Evolutionary conservation across 352 stramenopile genomes (phyloP).

Genomic region (Globisporangium iwayamae): DNA sequence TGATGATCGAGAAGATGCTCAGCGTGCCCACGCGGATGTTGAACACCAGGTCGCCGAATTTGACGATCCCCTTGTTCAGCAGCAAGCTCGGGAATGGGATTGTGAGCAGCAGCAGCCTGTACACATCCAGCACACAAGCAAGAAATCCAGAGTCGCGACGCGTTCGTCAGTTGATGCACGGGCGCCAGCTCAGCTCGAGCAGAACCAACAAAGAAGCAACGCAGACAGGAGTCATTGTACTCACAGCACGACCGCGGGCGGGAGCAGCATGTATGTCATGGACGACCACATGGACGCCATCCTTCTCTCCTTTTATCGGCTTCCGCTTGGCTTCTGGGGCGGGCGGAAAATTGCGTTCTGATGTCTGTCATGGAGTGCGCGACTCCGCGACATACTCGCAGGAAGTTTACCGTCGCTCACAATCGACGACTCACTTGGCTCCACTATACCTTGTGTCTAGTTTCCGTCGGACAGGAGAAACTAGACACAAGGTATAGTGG

Average conservation of each 20-base stretch:
- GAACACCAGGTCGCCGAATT: conserved; percentile 70
- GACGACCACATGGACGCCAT: conserved; percentile 76
- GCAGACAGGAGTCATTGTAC: conserved; percentile 14
- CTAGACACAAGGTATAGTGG: too few relatives aligned
- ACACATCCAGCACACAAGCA: conserved; percentile 11
- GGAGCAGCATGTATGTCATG: conserved; percentile 75
- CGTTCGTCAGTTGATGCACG: not conserved
- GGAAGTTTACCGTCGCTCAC: too few relatives aligned
- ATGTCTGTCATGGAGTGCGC: not conserved
- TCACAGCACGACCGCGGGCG: conserved; percentile 74
- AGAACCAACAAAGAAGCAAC: too few relatives aligned
- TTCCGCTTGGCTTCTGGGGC: not conserved
- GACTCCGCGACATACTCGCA: too few relatives aligned
- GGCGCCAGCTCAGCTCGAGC: too few relatives aligned
- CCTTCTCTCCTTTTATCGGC: not conserved
- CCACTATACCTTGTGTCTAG: too few relatives aligned
- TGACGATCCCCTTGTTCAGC: conserved; percentile 66
- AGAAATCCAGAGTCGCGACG: not conserved
- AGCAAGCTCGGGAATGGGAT: conserved; percentile 65
- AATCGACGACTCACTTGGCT: too few relatives aligned
- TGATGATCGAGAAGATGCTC: conserved; percentile 75
- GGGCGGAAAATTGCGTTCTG: conserved; percentile 8
- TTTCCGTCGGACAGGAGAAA: too few relatives aligned
- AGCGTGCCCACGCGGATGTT: conserved; percentile 71
- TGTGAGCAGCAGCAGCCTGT: conserved; percentile 68